Percentiles rank a stretch among this genome's conserved stretches.
These are phyloP conservation scores for Heliamphora pulchella DNA, from an alignment of 179 eudicot genomes.

Conservation along the genomic window DNA sequence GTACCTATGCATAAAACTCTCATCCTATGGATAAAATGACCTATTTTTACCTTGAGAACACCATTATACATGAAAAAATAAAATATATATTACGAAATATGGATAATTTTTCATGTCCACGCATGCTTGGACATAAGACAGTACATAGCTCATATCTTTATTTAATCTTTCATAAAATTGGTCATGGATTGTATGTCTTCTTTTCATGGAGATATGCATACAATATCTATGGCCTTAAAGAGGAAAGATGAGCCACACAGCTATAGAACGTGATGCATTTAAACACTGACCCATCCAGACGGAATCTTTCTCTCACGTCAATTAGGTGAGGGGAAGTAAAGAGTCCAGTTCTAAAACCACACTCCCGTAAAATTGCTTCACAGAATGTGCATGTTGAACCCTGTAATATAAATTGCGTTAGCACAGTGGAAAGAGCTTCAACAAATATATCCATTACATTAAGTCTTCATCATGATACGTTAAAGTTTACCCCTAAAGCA, in stretches of 20 bases:
- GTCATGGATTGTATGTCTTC: background rate
- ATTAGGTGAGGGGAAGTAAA: constrained; percentile 87
- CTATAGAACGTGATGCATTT: constrained; percentile 2
- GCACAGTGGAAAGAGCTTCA: constrained; percentile 11
- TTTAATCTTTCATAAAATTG: background rate
- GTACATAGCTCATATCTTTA: background rate
- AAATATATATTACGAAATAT: no score
- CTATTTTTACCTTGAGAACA: no score
- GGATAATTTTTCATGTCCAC: no score
- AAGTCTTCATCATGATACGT: background rate
- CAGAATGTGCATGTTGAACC: constrained; percentile 88
- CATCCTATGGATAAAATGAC: no score
- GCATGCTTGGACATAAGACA: no score
- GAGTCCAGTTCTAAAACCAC: constrained; percentile 84
- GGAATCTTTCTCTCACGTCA: constrained; percentile 87
- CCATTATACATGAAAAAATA: no score
- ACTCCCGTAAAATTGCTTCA: constrained; percentile 78
- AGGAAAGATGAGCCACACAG: background rate
- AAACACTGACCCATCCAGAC: constrained; percentile 72
- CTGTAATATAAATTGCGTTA: constrained; percentile 34
- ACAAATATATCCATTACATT: constrained; percentile 1
- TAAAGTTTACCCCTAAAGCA: background rate
- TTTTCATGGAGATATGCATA: background rate
- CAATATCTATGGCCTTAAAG: background rate
- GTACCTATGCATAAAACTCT: no score